Conservation (phyloP, 2,329 filamentous ascomycete genomes). For the Hypoxylon sp. region DNA sequence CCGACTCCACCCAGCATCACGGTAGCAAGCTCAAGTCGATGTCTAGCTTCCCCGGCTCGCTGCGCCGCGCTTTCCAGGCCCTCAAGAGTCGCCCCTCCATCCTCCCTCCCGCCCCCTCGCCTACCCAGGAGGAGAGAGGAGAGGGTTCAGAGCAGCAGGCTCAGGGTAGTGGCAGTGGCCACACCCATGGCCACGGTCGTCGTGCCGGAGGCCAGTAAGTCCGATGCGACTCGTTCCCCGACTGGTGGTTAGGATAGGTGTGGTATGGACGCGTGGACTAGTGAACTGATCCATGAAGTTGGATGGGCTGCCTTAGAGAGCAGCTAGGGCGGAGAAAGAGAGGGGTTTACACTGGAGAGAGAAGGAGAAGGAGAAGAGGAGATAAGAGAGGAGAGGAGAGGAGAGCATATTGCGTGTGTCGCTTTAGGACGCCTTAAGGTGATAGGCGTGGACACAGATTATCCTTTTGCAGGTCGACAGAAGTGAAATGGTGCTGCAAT, state of each 20-base stretch:
- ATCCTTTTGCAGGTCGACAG: no score
- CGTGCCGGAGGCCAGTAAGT: neutral
- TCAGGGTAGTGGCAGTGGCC: neutral
- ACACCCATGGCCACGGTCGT: neutral
- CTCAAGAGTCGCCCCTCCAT: slow-evolving; percentile 20
- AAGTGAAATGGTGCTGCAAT: no score
- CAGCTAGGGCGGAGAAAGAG: neutral
- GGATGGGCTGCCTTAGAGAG: neutral
- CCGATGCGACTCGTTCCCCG: no score
- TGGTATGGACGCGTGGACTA: no score
- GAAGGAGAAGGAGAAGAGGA: neutral
- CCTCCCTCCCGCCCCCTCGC: neutral
- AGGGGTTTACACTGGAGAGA: neutral
- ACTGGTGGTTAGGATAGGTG: no score
- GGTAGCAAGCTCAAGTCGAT: slow-evolving; percentile 14
- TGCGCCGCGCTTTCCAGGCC: slow-evolving; percentile 37
- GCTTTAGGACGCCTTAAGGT: no score
- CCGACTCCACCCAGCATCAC: neutral
- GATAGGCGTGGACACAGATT: no score
- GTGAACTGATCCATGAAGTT: no score
- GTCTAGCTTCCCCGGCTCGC: slow-evolving; percentile 32
- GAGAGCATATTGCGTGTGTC: no score
- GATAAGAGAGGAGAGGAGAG: neutral
- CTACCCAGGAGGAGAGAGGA: slow-evolving; percentile 12
- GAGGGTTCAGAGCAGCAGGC: slow-evolving; percentile 8